Evolutionary conservation across 2,329 filamentous ascomycete species (phyloP).

Genomic region (Fusarium tricinctum): DNA sequence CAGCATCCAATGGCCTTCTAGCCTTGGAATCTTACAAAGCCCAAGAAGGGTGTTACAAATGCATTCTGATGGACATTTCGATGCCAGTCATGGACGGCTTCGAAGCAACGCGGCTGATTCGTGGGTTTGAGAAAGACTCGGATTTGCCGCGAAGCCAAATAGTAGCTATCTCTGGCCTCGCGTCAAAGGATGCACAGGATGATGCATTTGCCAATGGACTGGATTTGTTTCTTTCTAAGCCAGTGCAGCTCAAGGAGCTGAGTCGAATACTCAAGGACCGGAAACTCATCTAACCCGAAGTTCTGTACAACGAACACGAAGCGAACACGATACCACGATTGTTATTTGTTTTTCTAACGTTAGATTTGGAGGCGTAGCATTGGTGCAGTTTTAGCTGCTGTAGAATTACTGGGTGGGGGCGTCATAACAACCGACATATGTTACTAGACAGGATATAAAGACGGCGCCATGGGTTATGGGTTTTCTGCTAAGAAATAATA

Average conservation of each 20-base stretch:
- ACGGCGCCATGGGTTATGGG: constrained; percentile 17
- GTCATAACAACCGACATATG: constrained; percentile 4
- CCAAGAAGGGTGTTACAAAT: constrained; percentile 45
- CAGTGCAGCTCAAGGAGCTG: constrained; percentile 61
- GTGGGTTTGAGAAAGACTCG: constrained; percentile 62
- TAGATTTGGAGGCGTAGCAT: not conserved
- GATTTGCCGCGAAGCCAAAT: constrained; percentile 59
- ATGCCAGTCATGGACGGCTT: constrained; percentile 71
- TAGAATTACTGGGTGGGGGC: constrained; percentile 1
- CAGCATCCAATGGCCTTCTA: constrained; percentile 53
- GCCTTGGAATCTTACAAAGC: constrained; percentile 52
- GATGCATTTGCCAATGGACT: constrained; percentile 68
- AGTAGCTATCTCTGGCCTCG: constrained; percentile 68
- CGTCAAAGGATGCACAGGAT: constrained; percentile 63
- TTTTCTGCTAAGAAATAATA: not conserved
- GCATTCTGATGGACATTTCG: constrained; percentile 64
- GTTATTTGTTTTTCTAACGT: not conserved
- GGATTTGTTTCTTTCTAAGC: constrained; percentile 70
- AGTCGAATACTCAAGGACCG: constrained; percentile 33
- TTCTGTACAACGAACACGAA: constrained; percentile 2
- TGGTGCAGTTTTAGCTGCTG: constrained; percentile 23
- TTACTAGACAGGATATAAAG: constrained; percentile 33
- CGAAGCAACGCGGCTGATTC: constrained; percentile 64
- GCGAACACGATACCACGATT: constrained; percentile 23
- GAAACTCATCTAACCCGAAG: constrained; percentile 16